Evolutionary conservation across 164 flowering plant species (phyloP).

Genomic region (Vitis rupestris): DNA sequence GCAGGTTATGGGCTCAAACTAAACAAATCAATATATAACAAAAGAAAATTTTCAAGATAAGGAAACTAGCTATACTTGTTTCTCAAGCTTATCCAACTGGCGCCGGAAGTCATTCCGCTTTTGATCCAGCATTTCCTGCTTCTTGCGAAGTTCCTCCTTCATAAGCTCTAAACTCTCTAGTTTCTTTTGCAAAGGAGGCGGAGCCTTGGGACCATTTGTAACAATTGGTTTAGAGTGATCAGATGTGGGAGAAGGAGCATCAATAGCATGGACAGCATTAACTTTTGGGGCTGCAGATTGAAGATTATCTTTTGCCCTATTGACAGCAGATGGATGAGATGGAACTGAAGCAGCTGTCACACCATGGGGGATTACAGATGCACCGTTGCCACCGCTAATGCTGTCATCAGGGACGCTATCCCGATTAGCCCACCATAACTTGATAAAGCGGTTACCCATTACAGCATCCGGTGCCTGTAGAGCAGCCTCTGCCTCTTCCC

Average conservation of each 20-base stretch:
- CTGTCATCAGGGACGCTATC: slow-evolving; percentile 68
- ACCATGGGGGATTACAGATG: slow-evolving; percentile 28
- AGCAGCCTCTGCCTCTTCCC: slow-evolving; percentile 97
- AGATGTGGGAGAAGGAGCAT: slow-evolving; percentile 25
- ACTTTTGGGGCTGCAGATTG: slow-evolving; percentile 34
- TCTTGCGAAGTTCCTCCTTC: slow-evolving; percentile 85
- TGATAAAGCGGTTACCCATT: slow-evolving; percentile 97
- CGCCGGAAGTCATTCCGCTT: slow-evolving; percentile 79
- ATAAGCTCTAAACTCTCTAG: slow-evolving; percentile 63
- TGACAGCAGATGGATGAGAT: slow-evolving; percentile 28
- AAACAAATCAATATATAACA: no score
- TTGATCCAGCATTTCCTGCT: slow-evolving; percentile 86
- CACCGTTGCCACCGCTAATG: slow-evolving; percentile 26
- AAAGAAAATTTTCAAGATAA: background rate
- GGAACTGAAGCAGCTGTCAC: slow-evolving; percentile 26
- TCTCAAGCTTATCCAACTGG: slow-evolving; percentile 67
- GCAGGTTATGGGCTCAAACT: no score
- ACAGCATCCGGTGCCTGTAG: slow-evolving; percentile 96
- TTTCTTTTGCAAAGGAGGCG: slow-evolving; percentile 66
- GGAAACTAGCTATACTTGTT: slow-evolving; percentile 45
- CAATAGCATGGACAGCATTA: slow-evolving; percentile 24
- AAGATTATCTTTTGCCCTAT: slow-evolving; percentile 41
- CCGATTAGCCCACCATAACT: slow-evolving; percentile 92
- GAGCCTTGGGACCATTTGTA: slow-evolving; percentile 42
- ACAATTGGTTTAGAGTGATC: slow-evolving; percentile 35